phyloP scores from a whole-genome alignment of 2,329 filamentous ascomycete species.

The Colletotrichum tropicale region DNA sequence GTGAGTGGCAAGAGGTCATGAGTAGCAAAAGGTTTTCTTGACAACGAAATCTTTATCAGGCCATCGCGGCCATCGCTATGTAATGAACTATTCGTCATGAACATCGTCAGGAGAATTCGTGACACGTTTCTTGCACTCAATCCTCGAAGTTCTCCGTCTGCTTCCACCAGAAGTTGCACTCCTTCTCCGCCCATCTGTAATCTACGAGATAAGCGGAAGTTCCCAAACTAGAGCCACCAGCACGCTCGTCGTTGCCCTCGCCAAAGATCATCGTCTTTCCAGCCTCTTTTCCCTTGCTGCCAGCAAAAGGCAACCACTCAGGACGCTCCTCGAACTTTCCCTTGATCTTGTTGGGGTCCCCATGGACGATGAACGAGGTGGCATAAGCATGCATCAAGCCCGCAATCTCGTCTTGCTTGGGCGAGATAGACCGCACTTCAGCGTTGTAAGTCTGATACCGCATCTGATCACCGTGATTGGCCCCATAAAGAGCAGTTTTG shows the following conservation, averaged over 20 bases:
- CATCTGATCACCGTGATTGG: conserved; percentile 48
- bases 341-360: conserved; percentile 20
- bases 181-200: conserved; percentile 44
- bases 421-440: conserved; percentile 37
- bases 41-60: background rate
- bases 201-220: conserved; percentile 41
- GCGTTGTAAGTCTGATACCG: conserved; percentile 47
- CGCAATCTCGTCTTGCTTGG: conserved; percentile 26
- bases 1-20: background rate
- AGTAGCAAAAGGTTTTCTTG: background rate
- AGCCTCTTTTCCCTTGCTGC: conserved; percentile 26
- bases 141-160: conserved; percentile 33
- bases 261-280: conserved; percentile 46
- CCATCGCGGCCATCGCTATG: background rate
- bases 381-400: conserved; percentile 11
- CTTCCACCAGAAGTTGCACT: conserved; percentile 52
- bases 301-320: conserved; percentile 25
- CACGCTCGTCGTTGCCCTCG: conserved; percentile 51
- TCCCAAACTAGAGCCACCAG: conserved; percentile 41
- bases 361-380: conserved; percentile 1
- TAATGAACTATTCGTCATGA: background rate
- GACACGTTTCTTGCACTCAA: background rate
- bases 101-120: background rate
- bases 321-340: conserved; percentile 25
- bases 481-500: conserved; percentile 30